These are phyloP conservation scores for Talaromyces sp. DNA, from an alignment of 2,329 filamentous ascomycete species.

Conservation along the genomic window DNA sequence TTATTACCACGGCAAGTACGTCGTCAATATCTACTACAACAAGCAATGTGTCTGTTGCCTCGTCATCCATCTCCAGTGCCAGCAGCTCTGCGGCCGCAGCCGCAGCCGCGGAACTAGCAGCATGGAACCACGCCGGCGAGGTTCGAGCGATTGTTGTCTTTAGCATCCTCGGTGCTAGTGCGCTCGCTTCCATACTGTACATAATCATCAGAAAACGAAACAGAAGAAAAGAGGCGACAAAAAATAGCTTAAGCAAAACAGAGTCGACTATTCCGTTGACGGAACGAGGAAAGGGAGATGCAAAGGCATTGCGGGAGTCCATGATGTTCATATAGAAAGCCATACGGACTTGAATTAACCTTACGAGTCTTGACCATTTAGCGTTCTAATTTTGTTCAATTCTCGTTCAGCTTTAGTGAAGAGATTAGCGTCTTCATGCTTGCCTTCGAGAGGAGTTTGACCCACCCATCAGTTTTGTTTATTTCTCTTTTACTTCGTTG, in stretches of 20 bases:
- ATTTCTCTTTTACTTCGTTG: too few species aligned
- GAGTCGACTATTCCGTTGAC: conserved; percentile 1
- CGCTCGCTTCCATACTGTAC: not conserved
- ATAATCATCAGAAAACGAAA: not conserved
- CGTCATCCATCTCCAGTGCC: not conserved
- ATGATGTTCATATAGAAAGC: not conserved
- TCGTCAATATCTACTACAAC: not conserved
- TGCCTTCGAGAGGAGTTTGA: too few species aligned
- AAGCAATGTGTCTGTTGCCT: not conserved
- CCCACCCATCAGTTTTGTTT: too few species aligned
- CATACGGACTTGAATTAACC: not conserved
- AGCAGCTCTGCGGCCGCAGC: not conserved
- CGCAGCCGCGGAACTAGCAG: not conserved
- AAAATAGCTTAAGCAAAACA: not conserved
- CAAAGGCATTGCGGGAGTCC: not conserved
- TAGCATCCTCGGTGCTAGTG: not conserved
- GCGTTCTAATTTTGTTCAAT: not conserved
- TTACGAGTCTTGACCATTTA: not conserved
- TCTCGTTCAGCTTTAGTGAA: not conserved
- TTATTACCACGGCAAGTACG: not conserved
- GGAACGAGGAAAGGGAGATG: not conserved
- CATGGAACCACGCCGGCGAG: conserved; percentile 1
- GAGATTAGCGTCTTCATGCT: not conserved
- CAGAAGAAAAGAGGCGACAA: not conserved
- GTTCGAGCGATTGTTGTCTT: not conserved